These are phyloP conservation scores for Ligustrum vulgare DNA, from an alignment of 257 asterid species.

Conservation along the genomic window DNA sequence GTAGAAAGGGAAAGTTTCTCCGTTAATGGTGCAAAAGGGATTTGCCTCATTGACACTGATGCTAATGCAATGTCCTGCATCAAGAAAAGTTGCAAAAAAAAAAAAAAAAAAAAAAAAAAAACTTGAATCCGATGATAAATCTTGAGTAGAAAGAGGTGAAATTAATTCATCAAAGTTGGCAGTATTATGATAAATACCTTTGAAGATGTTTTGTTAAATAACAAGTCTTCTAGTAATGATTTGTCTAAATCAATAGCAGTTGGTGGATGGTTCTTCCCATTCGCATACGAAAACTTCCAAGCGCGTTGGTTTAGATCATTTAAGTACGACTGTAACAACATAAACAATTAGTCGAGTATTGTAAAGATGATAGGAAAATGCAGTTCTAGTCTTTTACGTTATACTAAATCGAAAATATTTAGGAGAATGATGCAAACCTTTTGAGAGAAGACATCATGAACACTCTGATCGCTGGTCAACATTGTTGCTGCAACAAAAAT, in stretches of 20 bases:
- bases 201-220: constrained; percentile 54
- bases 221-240: constrained; percentile 45
- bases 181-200: constrained; percentile 36
- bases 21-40: constrained; percentile 50
- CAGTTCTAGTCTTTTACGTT: no score
- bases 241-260: constrained; percentile 55
- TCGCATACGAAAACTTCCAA: constrained; percentile 50
- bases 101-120: constrained; percentile 1
- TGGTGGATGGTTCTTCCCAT: constrained; percentile 50
- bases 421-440: constrained; percentile 31
- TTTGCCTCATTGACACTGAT: constrained; percentile 47
- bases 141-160: neutral
- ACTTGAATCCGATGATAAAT: neutral
- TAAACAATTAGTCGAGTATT: neutral
- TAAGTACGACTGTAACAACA: constrained; percentile 35
- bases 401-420: neutral
- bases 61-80: constrained; percentile 57
- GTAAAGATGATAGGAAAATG: neutral
- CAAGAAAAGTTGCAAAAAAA: neutral
- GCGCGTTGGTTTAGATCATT: constrained; percentile 44
- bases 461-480: constrained; percentile 46
- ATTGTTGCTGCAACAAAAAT: constrained; percentile 63
- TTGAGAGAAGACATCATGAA: constrained; percentile 51
- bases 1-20: constrained; percentile 43
- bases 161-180: neutral